Evolutionary conservation across 2,329 filamentous ascomycete genomes (phyloP).

Genomic region (Claviceps africana): DNA sequence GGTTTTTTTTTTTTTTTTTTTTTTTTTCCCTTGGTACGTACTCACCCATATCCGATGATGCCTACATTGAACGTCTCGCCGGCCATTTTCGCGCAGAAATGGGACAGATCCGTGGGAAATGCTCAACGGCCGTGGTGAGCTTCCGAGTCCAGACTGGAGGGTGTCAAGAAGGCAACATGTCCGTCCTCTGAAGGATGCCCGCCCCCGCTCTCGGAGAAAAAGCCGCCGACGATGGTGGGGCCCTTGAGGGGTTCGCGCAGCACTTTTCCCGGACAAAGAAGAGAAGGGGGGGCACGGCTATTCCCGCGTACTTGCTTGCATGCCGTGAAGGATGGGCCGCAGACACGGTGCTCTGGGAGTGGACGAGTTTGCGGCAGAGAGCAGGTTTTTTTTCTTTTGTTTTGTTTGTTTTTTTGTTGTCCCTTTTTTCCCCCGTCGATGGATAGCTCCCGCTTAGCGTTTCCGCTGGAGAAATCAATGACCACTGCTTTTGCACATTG

Average conservation of each 20-base stretch:
- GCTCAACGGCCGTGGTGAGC: not conserved
- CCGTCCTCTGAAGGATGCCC: not conserved
- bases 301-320: not conserved
- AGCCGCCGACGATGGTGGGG: not conserved
- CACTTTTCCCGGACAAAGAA: not conserved
- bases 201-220: no score
- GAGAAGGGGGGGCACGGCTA: no score
- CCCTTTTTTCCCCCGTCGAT: no score
- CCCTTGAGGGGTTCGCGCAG: not conserved
- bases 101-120: not conserved
- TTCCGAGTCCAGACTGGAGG: no score
- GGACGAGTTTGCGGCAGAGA: no score
- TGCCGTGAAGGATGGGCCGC: no score
- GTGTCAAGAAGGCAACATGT: not conserved
- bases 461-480: no score
- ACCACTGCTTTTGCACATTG: no score
- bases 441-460: no score
- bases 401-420: no score
- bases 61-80: conserved; percentile 34
- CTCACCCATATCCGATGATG: conserved; percentile 37
- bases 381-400: no score
- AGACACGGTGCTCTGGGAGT: no score
- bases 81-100: conserved; percentile 13
- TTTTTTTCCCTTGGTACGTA: not conserved
- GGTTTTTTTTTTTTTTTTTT: not conserved